Evolutionary conservation across 1,284 basidiomycete species (phyloP).

Genomic region (Ceratobasidium sp.): DNA sequence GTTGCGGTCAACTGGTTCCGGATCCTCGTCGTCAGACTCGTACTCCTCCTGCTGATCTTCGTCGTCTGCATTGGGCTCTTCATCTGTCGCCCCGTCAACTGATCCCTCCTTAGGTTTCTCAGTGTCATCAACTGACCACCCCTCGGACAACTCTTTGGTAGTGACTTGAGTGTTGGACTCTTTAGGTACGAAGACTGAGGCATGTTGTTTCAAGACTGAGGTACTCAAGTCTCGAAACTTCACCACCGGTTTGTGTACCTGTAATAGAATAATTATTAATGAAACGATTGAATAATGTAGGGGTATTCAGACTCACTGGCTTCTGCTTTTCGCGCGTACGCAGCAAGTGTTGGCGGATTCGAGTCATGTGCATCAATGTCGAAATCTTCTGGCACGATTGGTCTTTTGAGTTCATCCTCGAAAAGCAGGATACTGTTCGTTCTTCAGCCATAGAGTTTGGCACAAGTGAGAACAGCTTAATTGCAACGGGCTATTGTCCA

Average conservation of each 20-base stretch:
- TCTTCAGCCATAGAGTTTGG: constrained; percentile 62
- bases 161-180: background rate
- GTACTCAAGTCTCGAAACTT: constrained; percentile 4
- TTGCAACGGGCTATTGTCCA: constrained; percentile 53
- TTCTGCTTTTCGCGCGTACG: background rate
- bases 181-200: background rate
- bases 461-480: constrained; percentile 56
- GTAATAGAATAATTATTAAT: background rate
- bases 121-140: background rate
- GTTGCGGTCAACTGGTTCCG: too few relatives aligned
- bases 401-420: constrained; percentile 56
- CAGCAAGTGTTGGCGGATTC: constrained; percentile 30
- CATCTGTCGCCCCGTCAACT: too few relatives aligned
- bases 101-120: background rate
- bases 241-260: background rate
- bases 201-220: background rate
- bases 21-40: too few relatives aligned
- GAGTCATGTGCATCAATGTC: constrained; percentile 55
- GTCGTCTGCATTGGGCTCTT: too few relatives aligned
- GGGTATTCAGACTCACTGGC: background rate
- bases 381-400: constrained; percentile 53
- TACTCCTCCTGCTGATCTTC: too few relatives aligned
- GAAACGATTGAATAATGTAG: background rate
- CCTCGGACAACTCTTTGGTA: background rate
- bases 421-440: constrained; percentile 58